Percentiles rank a stretch among this genome's conserved stretches.
These are phyloP conservation scores for Ilyonectria mors-panacis DNA, from an alignment of 2,329 filamentous ascomycete species.

Conservation along the genomic window DNA sequence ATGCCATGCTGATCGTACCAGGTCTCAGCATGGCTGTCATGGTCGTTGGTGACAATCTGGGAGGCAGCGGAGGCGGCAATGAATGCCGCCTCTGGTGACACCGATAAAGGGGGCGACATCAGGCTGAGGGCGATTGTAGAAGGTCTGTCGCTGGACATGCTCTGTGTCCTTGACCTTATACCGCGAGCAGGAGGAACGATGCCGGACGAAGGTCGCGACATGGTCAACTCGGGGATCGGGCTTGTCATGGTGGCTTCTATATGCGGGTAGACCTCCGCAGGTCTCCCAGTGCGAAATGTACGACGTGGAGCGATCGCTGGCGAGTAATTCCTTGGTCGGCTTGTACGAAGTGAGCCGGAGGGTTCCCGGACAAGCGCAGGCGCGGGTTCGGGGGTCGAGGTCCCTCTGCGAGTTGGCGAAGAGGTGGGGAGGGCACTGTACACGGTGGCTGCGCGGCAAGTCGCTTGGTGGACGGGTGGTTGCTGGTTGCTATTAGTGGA, in stretches of 20 bases:
- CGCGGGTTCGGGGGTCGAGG: constrained; percentile 35
- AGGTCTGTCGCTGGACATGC: constrained; percentile 80
- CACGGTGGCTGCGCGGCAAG: constrained; percentile 35
- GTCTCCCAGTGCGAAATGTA: constrained; percentile 37
- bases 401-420: constrained; percentile 32
- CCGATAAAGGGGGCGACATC: constrained; percentile 75
- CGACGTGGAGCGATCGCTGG: constrained; percentile 36
- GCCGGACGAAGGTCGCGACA: constrained; percentile 55
- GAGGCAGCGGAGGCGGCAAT: constrained; percentile 90
- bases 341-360: constrained; percentile 40
- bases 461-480: constrained; percentile 30
- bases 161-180: constrained; percentile 68
- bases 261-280: constrained; percentile 42
- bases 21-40: constrained; percentile 80
- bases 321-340: constrained; percentile 32
- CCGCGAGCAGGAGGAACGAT: constrained; percentile 51
- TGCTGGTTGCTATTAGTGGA: constrained; percentile 47
- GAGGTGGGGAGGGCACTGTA: constrained; percentile 33
- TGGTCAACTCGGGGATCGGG: constrained; percentile 43
- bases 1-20: constrained; percentile 80
- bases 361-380: constrained; percentile 33
- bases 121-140: constrained; percentile 72
- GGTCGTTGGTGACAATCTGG: constrained; percentile 91
- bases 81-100: constrained; percentile 86
- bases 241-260: constrained; percentile 49